Evolutionary conservation across 805 yeast species (phyloP), one percentile per base, ranked within the genome.

Genomic region (Babjeviella inositovora): DNA sequence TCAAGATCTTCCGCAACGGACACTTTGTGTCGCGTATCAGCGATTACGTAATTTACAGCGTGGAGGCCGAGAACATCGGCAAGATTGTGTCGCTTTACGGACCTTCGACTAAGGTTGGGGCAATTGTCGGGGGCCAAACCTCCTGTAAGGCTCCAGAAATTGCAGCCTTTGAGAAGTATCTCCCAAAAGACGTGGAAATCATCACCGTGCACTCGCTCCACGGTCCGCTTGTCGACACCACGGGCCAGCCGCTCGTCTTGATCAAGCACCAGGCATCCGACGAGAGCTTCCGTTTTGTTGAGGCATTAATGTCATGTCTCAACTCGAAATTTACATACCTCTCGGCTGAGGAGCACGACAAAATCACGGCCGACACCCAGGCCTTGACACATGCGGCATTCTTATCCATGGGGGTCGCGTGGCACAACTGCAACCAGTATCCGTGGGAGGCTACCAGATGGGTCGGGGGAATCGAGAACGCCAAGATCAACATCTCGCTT

Each of bases 301-400:
- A 69, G 28, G 27, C 59, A 2, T 40, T 84, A 5, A 58, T 85
- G 29, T 51, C 74, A 4, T 80, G 93, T 41, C 59, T 90, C 24
- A 55, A 76, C 15, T 81, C 95, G 8, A 76, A 75, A 32, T 57
- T 65, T 17, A 96, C 84, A 13, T 61, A 70, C 25, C 55, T 90
- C 15, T 59, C 81, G 0, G 93, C 90, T n/a, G 60, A 66, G 25
- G 85, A 85, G 41, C 98, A 90, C 44, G 98, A 90, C 45, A 68
- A 64, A 36, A 87, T 90, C 31, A 87, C 98, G 1, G 98, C 98
- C 0, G 98, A 90, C 44, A 90, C 97, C 2, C 98, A 90, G 46
- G 97, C 97, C 0, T 94, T 87, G 10, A 90, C 98, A 0, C 98
- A 90, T 43, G 96, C 96, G 8, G 97, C 96, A 1, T 90, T 90